These are phyloP conservation scores for Nepenthes alata DNA, from an alignment of 179 eudicot species.

Conservation along the genomic window DNA sequence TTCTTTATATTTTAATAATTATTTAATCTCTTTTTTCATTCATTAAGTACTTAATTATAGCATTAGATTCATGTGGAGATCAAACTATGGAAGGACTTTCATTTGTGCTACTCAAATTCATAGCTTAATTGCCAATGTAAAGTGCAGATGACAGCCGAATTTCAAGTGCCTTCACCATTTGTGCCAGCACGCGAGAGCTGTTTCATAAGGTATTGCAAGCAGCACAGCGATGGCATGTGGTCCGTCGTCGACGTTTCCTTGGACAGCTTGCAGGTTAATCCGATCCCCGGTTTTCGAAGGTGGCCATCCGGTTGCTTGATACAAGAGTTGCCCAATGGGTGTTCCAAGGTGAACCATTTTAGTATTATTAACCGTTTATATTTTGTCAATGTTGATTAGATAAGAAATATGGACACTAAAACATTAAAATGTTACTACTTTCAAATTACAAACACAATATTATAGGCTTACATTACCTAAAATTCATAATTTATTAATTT, in stretches of 20 bases:
- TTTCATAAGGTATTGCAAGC: conserved; percentile 48
- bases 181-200: conserved; percentile 46
- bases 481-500: no score
- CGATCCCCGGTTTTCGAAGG: conserved; percentile 36
- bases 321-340: conserved; percentile 49
- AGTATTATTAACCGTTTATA: no score
- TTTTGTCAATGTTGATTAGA: no score
- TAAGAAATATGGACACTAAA: no score
- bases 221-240: conserved; percentile 44
- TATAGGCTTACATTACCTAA: no score
- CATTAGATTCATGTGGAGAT: background rate
- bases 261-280: conserved; percentile 37
- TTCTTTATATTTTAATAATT: background rate
- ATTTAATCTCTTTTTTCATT: background rate
- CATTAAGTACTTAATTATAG: background rate
- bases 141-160: conserved; percentile 44
- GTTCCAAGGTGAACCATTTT: conserved; percentile 29
- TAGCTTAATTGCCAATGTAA: background rate
- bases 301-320: conserved; percentile 55
- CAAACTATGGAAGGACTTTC: no score
- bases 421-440: no score
- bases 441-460: no score
- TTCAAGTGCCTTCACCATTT: conserved; percentile 61
- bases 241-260: conserved; percentile 44
- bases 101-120: no score